Evolutionary conservation across 805 yeast genomes (phyloP).

Genomic region (Jamesozyma lodderae): DNA sequence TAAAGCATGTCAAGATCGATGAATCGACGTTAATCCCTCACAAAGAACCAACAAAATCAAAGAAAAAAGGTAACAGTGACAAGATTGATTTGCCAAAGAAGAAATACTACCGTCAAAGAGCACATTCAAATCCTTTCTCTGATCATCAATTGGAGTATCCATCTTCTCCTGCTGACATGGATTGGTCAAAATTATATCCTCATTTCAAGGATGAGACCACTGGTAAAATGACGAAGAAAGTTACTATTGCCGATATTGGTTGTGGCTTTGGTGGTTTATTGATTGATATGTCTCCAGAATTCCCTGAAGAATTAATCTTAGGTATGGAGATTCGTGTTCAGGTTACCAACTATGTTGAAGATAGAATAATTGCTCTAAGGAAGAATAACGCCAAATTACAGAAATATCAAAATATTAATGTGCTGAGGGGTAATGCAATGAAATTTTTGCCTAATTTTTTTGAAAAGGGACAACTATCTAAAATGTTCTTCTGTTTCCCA

Average conservation of each 20-base stretch:
- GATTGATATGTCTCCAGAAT: conserved; percentile 67
- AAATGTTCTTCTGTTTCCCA: conserved; percentile 98
- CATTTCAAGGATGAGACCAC: conserved; percentile 37
- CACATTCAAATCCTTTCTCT: conserved; percentile 95
- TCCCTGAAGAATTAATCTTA: conserved; percentile 64
- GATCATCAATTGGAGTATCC: conserved; percentile 93
- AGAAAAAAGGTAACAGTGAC: conserved; percentile 5
- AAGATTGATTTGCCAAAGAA: conserved; percentile 60
- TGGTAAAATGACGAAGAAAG: conserved; percentile 40
- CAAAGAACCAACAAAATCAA: conserved; percentile 6
- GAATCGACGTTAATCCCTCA: conserved; percentile 19
- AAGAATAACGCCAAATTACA: conserved; percentile 30
- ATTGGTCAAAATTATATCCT: conserved; percentile 78
- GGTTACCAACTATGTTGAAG: conserved; percentile 95
- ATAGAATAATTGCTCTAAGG: conserved; percentile 83
- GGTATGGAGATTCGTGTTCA: conserved; percentile 99
- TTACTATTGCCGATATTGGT: conserved; percentile 91
- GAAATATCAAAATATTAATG: conserved; percentile 73
- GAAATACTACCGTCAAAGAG: conserved; percentile 88
- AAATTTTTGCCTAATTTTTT: conserved; percentile 93
- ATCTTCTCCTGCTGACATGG: conserved; percentile 67
- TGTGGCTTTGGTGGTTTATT: conserved; percentile 95
- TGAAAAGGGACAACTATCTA: conserved; percentile 67
- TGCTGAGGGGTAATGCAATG: conserved; percentile 93
- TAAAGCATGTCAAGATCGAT: conserved; percentile 40